Conservation (phyloP, 495 filamentous ascomycete genomes). For the Talaromyces proteolyticus region DNA sequence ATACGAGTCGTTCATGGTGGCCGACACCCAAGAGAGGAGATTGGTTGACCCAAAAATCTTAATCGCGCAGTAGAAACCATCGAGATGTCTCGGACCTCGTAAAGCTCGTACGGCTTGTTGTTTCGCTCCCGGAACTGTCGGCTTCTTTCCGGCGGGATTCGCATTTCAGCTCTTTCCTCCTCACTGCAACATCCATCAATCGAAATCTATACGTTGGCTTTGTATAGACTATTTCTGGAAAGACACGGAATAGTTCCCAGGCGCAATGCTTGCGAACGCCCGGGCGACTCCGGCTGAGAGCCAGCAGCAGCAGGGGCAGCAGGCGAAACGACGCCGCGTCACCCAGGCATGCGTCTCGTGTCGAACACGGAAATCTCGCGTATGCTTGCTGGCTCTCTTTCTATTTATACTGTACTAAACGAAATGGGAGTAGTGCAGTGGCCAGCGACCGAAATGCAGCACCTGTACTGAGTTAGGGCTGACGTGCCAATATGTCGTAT, state of each 20-base stretch:
- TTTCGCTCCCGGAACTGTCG: background rate
- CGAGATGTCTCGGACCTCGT: background rate
- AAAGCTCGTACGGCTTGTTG: background rate
- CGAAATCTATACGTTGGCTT: background rate
- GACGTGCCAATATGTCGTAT: background rate
- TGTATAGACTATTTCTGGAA: background rate
- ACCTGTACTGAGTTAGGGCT: slow-evolving; percentile 34
- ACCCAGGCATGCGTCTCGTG: slow-evolving; percentile 39
- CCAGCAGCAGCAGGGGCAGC: background rate
- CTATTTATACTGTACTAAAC: background rate
- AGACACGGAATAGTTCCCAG: background rate
- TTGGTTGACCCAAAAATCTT: too few relatives aligned
- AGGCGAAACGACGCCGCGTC: slow-evolving; percentile 25
- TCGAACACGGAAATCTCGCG: slow-evolving; percentile 38
- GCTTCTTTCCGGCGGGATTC: background rate
- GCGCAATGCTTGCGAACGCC: background rate
- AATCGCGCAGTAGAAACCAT: too few relatives aligned
- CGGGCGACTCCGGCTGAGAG: too few relatives aligned
- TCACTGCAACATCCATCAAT: background rate
- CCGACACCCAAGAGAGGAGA: too few relatives aligned
- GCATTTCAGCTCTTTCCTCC: background rate
- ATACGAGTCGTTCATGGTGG: too few relatives aligned
- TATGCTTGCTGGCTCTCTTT: slow-evolving; percentile 11
- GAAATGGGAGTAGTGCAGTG: slow-evolving; percentile 27
- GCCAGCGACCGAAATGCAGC: slow-evolving; percentile 34